Conservation (phyloP, 2,329 filamentous ascomycete genomes). For the Sclerotinia glacialis region DNA sequence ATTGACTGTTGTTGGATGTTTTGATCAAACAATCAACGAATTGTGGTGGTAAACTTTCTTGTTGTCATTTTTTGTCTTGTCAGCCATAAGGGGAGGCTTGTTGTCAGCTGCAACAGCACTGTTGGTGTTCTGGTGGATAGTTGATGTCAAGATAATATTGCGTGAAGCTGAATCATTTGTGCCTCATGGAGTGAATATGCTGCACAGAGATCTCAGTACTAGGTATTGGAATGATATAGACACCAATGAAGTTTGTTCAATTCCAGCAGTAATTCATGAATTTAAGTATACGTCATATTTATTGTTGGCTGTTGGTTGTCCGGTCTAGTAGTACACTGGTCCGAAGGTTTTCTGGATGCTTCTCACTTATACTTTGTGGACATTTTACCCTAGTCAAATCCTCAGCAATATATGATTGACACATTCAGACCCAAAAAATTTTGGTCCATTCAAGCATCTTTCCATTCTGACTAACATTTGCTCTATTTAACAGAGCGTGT, state of each 20-base stretch:
- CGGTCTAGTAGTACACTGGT: not conserved
- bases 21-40: not conserved
- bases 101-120: not conserved
- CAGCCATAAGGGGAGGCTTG: not conserved
- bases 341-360: not conserved
- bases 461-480: not conserved
- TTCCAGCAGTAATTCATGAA: not conserved
- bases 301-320: not conserved
- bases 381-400: not conserved
- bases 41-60: not conserved
- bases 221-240: not conserved
- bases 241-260: not conserved
- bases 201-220: not conserved
- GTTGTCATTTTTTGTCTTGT: not conserved
- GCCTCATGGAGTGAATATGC: not conserved
- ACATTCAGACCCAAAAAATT: not conserved
- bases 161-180: not conserved
- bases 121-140: not conserved
- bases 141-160: not conserved
- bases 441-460: not conserved
- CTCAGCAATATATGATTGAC: not conserved
- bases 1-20: not conserved
- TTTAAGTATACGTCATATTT: not conserved
- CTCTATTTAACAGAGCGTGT: not conserved
- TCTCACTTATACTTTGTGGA: not conserved